These are phyloP conservation scores for Lathyrus sativus DNA, from an alignment of 306 rosid species.

Conservation along the genomic window DNA sequence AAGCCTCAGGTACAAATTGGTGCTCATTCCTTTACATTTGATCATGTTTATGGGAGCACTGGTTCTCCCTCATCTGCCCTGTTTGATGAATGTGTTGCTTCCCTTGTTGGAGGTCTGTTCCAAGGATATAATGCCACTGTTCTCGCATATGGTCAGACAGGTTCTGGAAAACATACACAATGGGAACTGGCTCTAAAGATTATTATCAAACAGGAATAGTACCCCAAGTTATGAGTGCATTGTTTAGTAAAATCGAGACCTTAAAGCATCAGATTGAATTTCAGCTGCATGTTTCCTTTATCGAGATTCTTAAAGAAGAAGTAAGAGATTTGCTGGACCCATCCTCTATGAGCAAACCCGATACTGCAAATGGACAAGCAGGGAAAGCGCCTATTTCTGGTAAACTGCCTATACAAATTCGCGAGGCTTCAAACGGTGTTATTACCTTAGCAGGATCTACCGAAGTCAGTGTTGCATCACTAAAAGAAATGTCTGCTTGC, in stretches of 20 bases:
- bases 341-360: no score
- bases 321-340: no score
- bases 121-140: constrained; percentile 99
- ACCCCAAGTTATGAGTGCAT: constrained; percentile 85
- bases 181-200: constrained; percentile 96
- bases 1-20: constrained; percentile 98
- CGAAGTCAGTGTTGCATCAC: constrained; percentile 75
- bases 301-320: no score
- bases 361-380: no score
- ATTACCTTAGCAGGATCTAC: constrained; percentile 96
- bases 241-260: constrained; percentile 87
- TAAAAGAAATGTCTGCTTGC: constrained; percentile 93
- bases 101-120: constrained; percentile 89
- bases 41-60: constrained; percentile 94
- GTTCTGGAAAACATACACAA: constrained; percentile 98
- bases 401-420: constrained; percentile 94
- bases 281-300: no score
- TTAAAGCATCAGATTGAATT: no score
- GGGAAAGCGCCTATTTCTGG: constrained; percentile 67
- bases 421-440: constrained; percentile 92
- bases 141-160: constrained; percentile 98
- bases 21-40: constrained; percentile 89
- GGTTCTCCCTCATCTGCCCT: constrained; percentile 77
- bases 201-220: constrained; percentile 73
- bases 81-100: constrained; percentile 81